Evolutionary conservation across 495 filamentous ascomycete species (phyloP), one percentile per base, ranked within the genome.

Genomic region (Aspergillus wentii): DNA sequence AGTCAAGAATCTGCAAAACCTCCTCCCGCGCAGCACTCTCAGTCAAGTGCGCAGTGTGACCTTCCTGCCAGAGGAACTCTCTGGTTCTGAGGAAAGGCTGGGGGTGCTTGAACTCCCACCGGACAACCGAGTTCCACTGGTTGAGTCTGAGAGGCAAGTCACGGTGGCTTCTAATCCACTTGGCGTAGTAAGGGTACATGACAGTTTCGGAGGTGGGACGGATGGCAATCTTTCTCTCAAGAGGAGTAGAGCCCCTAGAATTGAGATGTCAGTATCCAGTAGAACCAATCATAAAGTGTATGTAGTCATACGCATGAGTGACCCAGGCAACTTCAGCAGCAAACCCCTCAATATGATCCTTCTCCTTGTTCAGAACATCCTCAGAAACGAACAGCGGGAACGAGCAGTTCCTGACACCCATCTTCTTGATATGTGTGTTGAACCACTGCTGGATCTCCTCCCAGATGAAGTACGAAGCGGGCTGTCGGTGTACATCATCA

Each of bases 271-370:
- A 62, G 50, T 39, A 48, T 37, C 34, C 13, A 14, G 32, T 40
- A 33, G 37, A 50, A 32, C 19, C 37, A 38, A 44, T 38, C 30
- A 28, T 14, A n/a, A 28, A 20, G 33, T 7, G 32, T 14, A 22
- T 32, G 29, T 41, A 13, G 33, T 61, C 80, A 66, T 74, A 89
- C 82, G 88, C 90, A 64, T 92, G 87, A 20, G 94, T 97, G 26
- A 99, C 94, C 92, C 92, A 97, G 35, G 94, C 94, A 44, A 99
- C 83, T 64, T 99, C 92, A 34, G 92, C 88, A 39, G 90, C 91
- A 61, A 97, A 97, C 17, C 94, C 94, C 63, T 98, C 90, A 39
- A 98, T 83, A 56, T 98, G 94, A 42, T 88, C 86, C 75, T 96
- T 96, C 69, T 97, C 94, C 49, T 83, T 79, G 68, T 96, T 79